These are phyloP conservation scores for Canavalia gladiata DNA, from an alignment of 306 rosid species.

Conservation along the genomic window DNA sequence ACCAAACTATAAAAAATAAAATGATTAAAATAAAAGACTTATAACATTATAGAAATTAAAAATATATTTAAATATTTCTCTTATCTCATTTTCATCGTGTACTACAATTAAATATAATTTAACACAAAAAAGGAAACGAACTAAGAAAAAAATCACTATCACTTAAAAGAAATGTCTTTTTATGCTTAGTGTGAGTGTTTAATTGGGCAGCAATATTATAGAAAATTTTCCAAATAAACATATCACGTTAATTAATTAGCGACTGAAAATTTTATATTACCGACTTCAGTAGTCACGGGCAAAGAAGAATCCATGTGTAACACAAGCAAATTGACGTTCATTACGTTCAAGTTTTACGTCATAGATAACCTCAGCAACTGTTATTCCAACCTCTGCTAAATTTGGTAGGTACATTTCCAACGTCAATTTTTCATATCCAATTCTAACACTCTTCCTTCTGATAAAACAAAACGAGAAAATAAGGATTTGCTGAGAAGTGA, in stretches of 20 bases:
- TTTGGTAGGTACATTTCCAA: not conserved
- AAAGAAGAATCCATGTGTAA: not conserved
- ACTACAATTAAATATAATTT: not conserved
- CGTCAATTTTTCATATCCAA: not conserved
- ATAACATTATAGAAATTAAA: too few relatives aligned
- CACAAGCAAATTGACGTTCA: conserved; percentile 8
- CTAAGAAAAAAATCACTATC: not conserved
- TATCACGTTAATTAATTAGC: not conserved
- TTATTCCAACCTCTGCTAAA: not conserved
- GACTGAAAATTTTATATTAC: conserved; percentile 5
- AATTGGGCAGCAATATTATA: not conserved
- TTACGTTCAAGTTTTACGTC: not conserved
- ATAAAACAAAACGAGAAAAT: too few relatives aligned
- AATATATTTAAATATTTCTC: not conserved
- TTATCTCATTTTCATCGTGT: not conserved
- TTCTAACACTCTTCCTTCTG: too few relatives aligned
- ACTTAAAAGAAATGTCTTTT: not conserved
- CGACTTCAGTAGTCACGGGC: not conserved
- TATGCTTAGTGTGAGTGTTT: not conserved
- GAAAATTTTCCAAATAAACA: not conserved
- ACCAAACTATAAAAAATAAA: too few relatives aligned
- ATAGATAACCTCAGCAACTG: not conserved
- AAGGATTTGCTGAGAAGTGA: too few relatives aligned
- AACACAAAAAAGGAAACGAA: not conserved
- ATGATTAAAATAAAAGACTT: too few relatives aligned